Evolutionary conservation across 208 protist species (phyloP).

Genomic region (Spongospora subterranea): DNA sequence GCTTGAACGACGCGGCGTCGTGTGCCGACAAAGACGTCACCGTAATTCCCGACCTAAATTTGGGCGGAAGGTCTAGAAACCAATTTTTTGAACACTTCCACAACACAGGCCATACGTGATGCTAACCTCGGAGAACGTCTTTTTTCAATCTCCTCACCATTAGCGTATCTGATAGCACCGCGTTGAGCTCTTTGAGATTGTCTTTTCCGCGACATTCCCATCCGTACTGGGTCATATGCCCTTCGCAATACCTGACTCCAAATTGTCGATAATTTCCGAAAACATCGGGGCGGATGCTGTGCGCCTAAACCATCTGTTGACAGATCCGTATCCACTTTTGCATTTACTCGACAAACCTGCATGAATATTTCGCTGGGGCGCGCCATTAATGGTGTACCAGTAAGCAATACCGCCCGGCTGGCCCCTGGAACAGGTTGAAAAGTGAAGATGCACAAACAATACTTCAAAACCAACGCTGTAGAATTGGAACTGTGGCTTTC

Average conservation of each 20-base stretch:
- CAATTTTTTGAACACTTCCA: not conserved
- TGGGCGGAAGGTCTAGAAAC: not conserved
- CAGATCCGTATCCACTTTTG: not conserved
- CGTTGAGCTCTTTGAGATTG: constrained; percentile 9
- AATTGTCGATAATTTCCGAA: not conserved
- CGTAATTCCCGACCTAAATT: constrained; percentile 19
- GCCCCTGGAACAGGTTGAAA: not conserved
- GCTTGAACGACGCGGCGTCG: not conserved
- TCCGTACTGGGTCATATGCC: not conserved
- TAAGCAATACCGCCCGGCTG: constrained; percentile 63
- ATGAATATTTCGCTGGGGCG: constrained; percentile 66
- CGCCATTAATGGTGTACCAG: constrained; percentile 65
- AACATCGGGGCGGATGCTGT: not conserved
- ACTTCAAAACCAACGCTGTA: constrained; percentile 52
- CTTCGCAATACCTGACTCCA: constrained; percentile 5
- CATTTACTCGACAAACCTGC: constrained; percentile 15
- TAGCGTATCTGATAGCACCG: not conserved
- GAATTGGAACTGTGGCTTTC: constrained; percentile 60
- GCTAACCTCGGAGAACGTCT: not conserved
- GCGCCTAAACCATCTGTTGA: not conserved
- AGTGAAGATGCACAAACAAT: not conserved
- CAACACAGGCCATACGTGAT: not conserved
- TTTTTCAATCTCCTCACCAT: constrained; percentile 50
- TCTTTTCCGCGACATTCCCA: not conserved
- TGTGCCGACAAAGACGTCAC: not conserved